Base-by-base conservation (phyloP, 129 eudicot genomes). In the Flaveria trinervia region DNA sequence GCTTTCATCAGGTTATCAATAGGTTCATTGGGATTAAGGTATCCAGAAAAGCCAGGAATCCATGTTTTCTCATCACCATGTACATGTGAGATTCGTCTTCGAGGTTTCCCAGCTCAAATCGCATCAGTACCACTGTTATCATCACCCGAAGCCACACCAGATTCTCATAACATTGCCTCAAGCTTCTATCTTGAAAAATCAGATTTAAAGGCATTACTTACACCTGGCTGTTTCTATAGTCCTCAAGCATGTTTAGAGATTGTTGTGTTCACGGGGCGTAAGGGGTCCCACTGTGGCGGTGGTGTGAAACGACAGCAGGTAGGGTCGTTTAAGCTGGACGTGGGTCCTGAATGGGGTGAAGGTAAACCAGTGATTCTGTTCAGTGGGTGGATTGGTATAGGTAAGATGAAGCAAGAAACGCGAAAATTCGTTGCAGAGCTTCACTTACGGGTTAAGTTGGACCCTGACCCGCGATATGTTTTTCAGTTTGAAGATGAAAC, bases 401-500 rank as follows among this genome's bases (percentile, higher is more conserved):
- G 98, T 68, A 90, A 90, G 81, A 83, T 77, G 75, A 92, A 88
- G 65, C 89, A 75, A 50, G 92, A 86, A 39, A 81, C 70, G 23
- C 84, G 85, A 54, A 89, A 87, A 76, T 82, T 81, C n/a, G 89
- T 88, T 18, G 89, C 89, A 0, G 98, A 92, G 89, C 94, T 92
- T 56, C 93, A 89, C 80, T 72, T 90, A 69, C 76, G 84, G 74
- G 96, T 90, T 17, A 92, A 92, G 68, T 60, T 89, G 71, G 98
- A 92, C 48, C 98, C 98, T 49, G 98, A 92, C 81, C 98, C 98
- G 25, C 82, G 98, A 86, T 92, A 89, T 56, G 98, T 92, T 65
- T 92, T 92, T 83, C 92, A 85, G 79, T 92, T 92, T 72, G 96
- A 88, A 71, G 92, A 90, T 49, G 94, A 92, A 50, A 83, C 98